Evolutionary conservation across 2,329 filamentous ascomycete genomes (phyloP), one percentile per base, ranked within the genome.

Genomic region (Verticillium zaregamsianum): DNA sequence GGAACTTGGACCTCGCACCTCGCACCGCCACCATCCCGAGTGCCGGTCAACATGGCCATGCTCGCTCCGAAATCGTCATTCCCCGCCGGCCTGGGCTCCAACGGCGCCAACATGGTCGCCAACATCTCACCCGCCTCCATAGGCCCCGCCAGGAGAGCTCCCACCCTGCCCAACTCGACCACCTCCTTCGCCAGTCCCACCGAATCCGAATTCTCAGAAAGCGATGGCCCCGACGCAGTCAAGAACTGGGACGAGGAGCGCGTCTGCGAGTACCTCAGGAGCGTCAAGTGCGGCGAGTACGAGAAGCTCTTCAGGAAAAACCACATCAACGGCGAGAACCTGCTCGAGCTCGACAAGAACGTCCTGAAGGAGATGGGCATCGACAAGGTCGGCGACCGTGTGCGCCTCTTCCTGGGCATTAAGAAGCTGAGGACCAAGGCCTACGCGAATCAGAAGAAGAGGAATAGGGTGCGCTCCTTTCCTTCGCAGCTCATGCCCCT

Each of bases 281-380:
- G 87, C 69, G 93, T 99, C 73, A 94, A 96, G 72, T 98, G 93
- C 72, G 89, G 90, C 68, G 93, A 98, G 73, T 98, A 99, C 77
- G 93, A 97, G 73, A 88, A 91, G 71, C 77, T 97, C 31, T 97
- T 97, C 77, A 78, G 91, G 77, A 88, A 88, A 72, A 97, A 99
- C 75, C 92, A 98, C 76, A 97, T 99, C 80, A 99, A 95, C 73
- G 95, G 95, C 70, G 93, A 97, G 78, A 97, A 96, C 72, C 82
- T 99, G 55, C 84, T 99, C 68, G 95, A 99, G 77, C 94, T 97
- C 83, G 95, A 99, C 76, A 96, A 97, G 80, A 90, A 93, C 61
- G 92, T 96, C 49, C 83, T 99, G 66, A 96, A 97, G 76, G 95
- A 99, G 75, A 96, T 99, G 87, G 95, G 95, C 54, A 94, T 99